phyloP scores from a whole-genome alignment of 176 grass and related monocot genomes.

The Chrysopogon serrulatus region DNA sequence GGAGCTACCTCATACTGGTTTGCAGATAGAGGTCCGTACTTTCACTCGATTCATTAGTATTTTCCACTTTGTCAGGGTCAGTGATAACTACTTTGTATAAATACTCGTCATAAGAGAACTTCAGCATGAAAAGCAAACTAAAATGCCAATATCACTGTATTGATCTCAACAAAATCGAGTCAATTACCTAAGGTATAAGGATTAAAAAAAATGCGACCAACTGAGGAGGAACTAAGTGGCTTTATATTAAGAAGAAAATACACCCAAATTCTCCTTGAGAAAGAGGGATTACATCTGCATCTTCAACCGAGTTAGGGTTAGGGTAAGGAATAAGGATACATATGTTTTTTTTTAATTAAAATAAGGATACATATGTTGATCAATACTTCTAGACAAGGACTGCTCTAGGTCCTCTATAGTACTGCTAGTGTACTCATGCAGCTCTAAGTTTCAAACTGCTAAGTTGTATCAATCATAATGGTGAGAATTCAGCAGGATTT shows the following conservation, averaged over 20 bases:
- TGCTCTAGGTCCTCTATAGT: no score
- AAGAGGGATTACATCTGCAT: no score
- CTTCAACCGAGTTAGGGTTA: no score
- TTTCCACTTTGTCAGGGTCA: not conserved
- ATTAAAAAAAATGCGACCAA: not conserved
- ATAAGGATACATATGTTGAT: not conserved
- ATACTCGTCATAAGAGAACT: not conserved
- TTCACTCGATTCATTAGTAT: no score
- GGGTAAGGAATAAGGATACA: no score
- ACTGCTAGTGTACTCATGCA: not conserved
- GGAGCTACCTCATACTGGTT: no score
- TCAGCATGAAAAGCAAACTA: not conserved
- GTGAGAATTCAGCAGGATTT: not conserved
- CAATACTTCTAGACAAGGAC: no score
- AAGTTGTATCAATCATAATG: not conserved
- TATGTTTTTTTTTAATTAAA: no score
- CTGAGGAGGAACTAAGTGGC: not conserved
- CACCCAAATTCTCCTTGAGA: no score
- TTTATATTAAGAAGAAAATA: not conserved
- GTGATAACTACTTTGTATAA: not conserved
- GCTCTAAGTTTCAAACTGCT: not conserved
- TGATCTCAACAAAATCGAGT: not conserved
- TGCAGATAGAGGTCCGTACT: no score
- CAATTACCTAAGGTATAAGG: not conserved
- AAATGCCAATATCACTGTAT: not conserved